A percentile compares a stretch with the other conserved stretches of the same genome.
Conservation (phyloP, 495 filamentous ascomycete species). For the Penicillium bialowiezense region DNA sequence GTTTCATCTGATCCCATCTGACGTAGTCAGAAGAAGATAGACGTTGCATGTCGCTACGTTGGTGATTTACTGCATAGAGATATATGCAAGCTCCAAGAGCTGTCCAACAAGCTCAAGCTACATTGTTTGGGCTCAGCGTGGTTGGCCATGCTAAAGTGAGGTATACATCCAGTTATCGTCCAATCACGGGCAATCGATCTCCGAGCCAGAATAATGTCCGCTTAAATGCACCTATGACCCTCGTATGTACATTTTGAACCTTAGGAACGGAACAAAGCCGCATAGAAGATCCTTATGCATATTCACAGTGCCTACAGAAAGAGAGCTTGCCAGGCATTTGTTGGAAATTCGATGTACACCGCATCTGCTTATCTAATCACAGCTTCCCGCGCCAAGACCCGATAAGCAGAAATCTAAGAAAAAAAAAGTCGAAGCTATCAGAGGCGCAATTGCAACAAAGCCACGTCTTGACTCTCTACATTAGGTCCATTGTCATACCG, state of each 20-base stretch:
- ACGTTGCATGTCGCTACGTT: neutral
- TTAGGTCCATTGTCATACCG: neutral
- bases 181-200: neutral
- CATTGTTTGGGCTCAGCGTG: neutral
- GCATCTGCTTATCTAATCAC: constrained; percentile 20
- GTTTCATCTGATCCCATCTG: constrained; percentile 16
- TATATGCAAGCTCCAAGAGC: neutral
- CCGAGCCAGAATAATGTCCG: neutral
- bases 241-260: neutral
- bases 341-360: neutral
- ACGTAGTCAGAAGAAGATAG: constrained; percentile 20
- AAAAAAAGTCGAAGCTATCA: constrained; percentile 30
- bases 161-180: neutral
- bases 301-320: neutral
- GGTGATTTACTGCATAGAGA: neutral
- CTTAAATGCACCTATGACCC: neutral
- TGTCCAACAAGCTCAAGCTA: neutral
- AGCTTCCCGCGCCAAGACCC: constrained; percentile 28
- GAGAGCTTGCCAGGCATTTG: neutral
- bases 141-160: neutral
- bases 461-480: neutral
- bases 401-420: constrained; percentile 23
- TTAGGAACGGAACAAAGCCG: neutral
- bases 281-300: neutral
- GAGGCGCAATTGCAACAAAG: constrained; percentile 7